Conservation (phyloP, 305 asterid genomes). For the Fraxinus velutina region DNA sequence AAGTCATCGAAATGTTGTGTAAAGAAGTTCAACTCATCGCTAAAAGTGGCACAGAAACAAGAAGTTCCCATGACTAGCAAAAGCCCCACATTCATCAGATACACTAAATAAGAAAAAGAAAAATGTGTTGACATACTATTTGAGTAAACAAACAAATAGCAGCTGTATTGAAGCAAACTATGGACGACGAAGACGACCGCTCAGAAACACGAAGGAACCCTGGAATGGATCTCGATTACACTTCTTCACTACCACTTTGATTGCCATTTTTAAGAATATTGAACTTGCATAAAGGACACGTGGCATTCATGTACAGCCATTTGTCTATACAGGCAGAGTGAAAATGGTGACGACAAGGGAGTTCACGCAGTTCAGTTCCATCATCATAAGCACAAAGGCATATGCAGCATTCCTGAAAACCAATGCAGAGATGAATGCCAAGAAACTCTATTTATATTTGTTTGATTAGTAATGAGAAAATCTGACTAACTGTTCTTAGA, state of each 20-base stretch:
- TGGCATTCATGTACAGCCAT: constrained; percentile 87
- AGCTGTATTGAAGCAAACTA: constrained; percentile 7
- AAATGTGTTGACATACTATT: neutral
- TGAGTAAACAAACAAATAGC: constrained; percentile 27
- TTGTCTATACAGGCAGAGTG: constrained; percentile 84
- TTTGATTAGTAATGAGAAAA: neutral
- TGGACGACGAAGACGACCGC: neutral
- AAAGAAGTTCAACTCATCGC: neutral
- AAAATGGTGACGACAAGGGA: constrained; percentile 90
- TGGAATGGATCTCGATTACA: constrained; percentile 22
- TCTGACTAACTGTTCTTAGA: neutral
- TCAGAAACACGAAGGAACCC: neutral
- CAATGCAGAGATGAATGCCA: neutral
- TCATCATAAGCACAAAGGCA: constrained; percentile 85
- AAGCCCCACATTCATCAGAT: constrained; percentile 21
- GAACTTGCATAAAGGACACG: constrained; percentile 91
- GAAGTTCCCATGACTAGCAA: neutral
- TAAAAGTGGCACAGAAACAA: neutral
- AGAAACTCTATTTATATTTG: neutral
- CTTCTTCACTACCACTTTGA: constrained; percentile 67
- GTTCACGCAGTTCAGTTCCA: constrained; percentile 83
- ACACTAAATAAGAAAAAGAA: constrained; percentile 16
- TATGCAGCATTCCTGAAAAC: constrained; percentile 81
- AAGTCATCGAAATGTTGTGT: constrained; percentile 1
- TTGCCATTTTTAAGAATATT: constrained; percentile 69